Percentiles rank a stretch among this genome's conserved stretches.
These are phyloP conservation scores for Zymoseptoria brevis DNA, from an alignment of 2,329 filamentous ascomycete species.

Conservation along the genomic window DNA sequence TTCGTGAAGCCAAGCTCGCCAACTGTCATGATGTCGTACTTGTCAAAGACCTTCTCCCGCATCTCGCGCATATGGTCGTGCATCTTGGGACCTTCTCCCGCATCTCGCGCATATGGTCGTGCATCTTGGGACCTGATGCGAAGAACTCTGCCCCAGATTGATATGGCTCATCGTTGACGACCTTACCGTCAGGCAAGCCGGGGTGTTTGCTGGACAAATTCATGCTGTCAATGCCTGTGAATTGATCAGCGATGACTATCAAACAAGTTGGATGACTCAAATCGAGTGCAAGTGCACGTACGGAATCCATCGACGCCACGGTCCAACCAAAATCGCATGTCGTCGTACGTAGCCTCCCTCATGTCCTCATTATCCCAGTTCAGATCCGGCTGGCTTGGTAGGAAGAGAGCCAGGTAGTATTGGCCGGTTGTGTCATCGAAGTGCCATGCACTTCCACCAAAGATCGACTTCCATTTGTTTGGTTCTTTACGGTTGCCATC, in stretches of 20 bases:
- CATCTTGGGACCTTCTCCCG: slow-evolving; percentile 32
- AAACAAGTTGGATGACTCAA: slow-evolving; percentile 16
- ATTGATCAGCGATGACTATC: not conserved
- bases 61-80: slow-evolving; percentile 44
- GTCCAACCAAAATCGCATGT: slow-evolving; percentile 42
- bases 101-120: slow-evolving; percentile 43
- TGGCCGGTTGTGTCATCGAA: slow-evolving; percentile 40
- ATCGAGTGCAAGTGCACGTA: slow-evolving; percentile 26
- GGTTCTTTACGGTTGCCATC: slow-evolving; percentile 50
- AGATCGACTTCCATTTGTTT: slow-evolving; percentile 43
- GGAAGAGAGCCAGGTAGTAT: slow-evolving; percentile 42
- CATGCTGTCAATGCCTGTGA: slow-evolving; percentile 34
- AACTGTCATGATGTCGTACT: slow-evolving; percentile 44
- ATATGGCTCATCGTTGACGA: slow-evolving; percentile 27
- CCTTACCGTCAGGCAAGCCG: slow-evolving; percentile 34
- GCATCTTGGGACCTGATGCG: slow-evolving; percentile 32
- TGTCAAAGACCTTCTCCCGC: slow-evolving; percentile 31
- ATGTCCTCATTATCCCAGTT: slow-evolving; percentile 41
- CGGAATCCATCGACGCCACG: slow-evolving; percentile 36
- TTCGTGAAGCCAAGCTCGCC: slow-evolving; percentile 41
- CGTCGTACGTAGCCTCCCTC: slow-evolving; percentile 37
- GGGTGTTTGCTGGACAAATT: slow-evolving; percentile 41
- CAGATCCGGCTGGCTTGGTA: slow-evolving; percentile 39
- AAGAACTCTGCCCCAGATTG: slow-evolving; percentile 12
- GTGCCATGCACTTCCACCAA: slow-evolving; percentile 36